phyloP scores from a whole-genome alignment of 1,284 basidiomycete genomes.

The Boletus smithii region DNA sequence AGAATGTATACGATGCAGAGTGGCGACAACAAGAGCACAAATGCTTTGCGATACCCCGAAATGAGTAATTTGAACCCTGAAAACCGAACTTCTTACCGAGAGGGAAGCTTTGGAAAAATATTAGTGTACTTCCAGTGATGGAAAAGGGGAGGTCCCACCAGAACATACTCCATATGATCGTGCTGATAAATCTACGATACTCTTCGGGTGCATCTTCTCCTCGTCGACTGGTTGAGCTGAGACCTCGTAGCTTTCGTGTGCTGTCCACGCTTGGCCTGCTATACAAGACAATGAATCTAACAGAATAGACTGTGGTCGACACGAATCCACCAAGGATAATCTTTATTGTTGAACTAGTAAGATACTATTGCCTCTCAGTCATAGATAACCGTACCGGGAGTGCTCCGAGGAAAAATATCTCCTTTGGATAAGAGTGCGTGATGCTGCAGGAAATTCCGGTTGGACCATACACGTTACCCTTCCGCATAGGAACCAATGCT shows the following conservation, averaged over 20 bases:
- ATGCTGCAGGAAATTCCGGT: constrained; percentile 53
- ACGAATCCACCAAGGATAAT: constrained; percentile 54
- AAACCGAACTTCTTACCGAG: constrained; percentile 42
- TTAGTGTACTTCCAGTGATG: constrained; percentile 8
- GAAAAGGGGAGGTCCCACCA: constrained; percentile 47
- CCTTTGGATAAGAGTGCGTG: constrained; percentile 37
- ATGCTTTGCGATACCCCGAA: constrained; percentile 39
- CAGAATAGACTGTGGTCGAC: constrained; percentile 53
- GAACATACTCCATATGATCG: constrained; percentile 61
- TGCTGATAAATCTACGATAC: constrained; percentile 57
- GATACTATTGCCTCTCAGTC: not conserved
- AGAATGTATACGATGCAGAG: constrained; percentile 54
- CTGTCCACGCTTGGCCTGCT: constrained; percentile 45
- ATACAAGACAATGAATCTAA: constrained; percentile 55
- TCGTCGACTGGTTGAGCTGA: constrained; percentile 46
- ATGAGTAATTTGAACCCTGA: constrained; percentile 1
- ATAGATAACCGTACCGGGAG: constrained; percentile 48
- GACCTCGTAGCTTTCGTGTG: constrained; percentile 48
- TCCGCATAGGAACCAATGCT: constrained; percentile 43
- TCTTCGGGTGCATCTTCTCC: constrained; percentile 44
- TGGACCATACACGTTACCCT: constrained; percentile 49
- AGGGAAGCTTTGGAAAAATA: constrained; percentile 49
- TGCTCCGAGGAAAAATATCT: constrained; percentile 51
- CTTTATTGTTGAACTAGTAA: constrained; percentile 32
- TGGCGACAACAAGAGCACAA: constrained; percentile 57